These are phyloP conservation scores for Penstemon barbatus DNA, from an alignment of 257 asterid genomes.

Conservation along the genomic window DNA sequence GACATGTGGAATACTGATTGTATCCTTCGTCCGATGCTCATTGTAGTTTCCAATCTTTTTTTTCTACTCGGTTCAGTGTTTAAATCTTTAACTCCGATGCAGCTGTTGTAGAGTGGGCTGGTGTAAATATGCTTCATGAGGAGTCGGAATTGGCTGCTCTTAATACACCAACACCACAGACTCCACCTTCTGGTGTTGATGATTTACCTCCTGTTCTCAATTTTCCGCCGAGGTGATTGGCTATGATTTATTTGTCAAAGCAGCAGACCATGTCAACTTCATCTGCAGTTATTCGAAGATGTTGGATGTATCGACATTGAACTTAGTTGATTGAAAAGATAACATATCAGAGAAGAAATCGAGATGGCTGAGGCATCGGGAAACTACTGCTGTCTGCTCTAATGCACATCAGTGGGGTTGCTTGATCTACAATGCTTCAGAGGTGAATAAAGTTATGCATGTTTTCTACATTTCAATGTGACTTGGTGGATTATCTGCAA, in stretches of 20 bases:
- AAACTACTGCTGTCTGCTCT: conserved; percentile 27
- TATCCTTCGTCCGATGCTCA: conserved; percentile 36
- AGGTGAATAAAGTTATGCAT: conserved; percentile 21
- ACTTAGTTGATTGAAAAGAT: conserved; percentile 29
- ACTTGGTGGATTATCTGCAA: conserved; percentile 17
- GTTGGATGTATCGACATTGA: conserved; percentile 19
- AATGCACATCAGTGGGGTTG: conserved; percentile 19
- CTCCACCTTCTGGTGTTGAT: conserved; percentile 44
- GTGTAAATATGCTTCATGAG: conserved; percentile 53
- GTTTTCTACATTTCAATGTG: conserved; percentile 19
- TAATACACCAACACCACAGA: conserved; percentile 45
- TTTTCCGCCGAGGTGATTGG: conserved; percentile 55
- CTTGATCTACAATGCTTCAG: conserved; percentile 19
- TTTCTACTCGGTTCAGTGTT: not conserved
- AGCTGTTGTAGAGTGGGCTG: conserved; percentile 72
- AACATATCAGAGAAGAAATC: conserved; percentile 20
- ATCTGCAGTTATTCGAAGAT: conserved; percentile 19
- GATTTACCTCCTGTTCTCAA: conserved; percentile 41
- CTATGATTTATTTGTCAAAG: conserved; percentile 6
- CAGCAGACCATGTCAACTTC: conserved; percentile 15
- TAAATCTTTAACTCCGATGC: conserved; percentile 24
- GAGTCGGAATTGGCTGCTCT: conserved; percentile 55
- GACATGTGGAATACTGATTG: conserved; percentile 94
- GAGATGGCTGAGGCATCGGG: conserved; percentile 9
- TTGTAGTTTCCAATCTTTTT: not conserved